Evolutionary conservation across 2,329 filamentous ascomycete genomes (phyloP).

Genomic region (Diaporthe citri): DNA sequence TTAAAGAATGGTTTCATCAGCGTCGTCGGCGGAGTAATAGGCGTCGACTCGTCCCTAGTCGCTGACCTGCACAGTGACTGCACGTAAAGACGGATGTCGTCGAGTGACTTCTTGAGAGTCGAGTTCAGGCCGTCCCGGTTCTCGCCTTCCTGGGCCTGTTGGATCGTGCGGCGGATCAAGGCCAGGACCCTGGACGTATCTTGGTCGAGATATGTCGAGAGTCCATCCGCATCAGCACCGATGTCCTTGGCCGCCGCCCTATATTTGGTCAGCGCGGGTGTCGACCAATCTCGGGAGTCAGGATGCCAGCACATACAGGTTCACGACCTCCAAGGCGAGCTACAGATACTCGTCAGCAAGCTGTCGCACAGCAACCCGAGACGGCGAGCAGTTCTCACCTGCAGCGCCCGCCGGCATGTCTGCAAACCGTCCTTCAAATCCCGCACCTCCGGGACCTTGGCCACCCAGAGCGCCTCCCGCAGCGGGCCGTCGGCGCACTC

Average conservation of each 20-base stretch:
- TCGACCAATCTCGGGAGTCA: neutral
- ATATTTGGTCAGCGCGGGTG: neutral
- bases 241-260: constrained; percentile 33
- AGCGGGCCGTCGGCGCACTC: constrained; percentile 20
- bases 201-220: constrained; percentile 33
- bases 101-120: constrained; percentile 21
- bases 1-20: neutral
- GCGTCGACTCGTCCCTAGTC: neutral
- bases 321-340: constrained; percentile 37
- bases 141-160: constrained; percentile 31
- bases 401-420: constrained; percentile 36
- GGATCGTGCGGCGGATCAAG: constrained; percentile 32
- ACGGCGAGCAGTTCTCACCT: neutral
- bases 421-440: constrained; percentile 30
- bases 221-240: constrained; percentile 13
- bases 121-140: constrained; percentile 6
- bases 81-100: constrained; percentile 35
- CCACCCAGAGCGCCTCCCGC: constrained; percentile 25
- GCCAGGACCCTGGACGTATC: constrained; percentile 33
- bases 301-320: constrained; percentile 11
- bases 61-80: constrained; percentile 24
- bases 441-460: constrained; percentile 14
- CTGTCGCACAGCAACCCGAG: neutral
- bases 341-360: neutral
- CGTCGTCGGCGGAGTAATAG: neutral